Base-by-base conservation (phyloP, 1,284 basidiomycete species). In the Microbotryomycetes sp. region DNA sequence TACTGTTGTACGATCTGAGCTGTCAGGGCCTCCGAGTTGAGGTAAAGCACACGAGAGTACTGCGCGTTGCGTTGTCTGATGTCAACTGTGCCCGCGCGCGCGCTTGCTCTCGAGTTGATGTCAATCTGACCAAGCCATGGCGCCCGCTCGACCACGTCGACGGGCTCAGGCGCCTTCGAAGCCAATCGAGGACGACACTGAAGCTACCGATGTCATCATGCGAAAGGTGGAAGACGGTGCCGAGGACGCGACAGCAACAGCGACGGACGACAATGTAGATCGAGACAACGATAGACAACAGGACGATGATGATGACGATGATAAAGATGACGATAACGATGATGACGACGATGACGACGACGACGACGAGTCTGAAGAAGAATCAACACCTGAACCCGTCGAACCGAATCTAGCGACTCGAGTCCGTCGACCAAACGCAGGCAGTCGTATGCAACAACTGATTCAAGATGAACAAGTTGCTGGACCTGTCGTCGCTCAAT, bases 361-460 rank as follows among this genome's bases (percentile, higher is more conserved):
- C 9, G 49, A 42, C 30, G 53, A 60, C n/a, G 47, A 28, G 29
- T 50, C 46, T 14, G 55, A 60, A 6, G 59, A 60, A 19, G 59
- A 60, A 29, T 29, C 28, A 15, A 23, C 49, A 23, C 46, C 56
- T 29, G 67, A 68, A 47, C 57, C 63, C 2, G 54, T 62, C 54
- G 42, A 52, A 4, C 58, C 58, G 4, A 9, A 48, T 5, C 45
- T 66, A 9, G 49, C 60, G 19, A 58, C 57, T 2, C 26, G 67
- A 6, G 47, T 55, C 25, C 52, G 53, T 6, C 55, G 67, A 2
- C 36, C n/a, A 9, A 68, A 68, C 28, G 66, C 68, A 6, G 68
- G 67, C 7, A 65, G 62, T 32, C 47, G 71, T 6, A 71, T 72
- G 71, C 49, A 58, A 6, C 65, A 63, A 4, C 50, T 72, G 16